These are phyloP conservation scores for Coemansia sp. DNA, from an alignment of 192 early-diverging fungal genomes.

Conservation along the genomic window DNA sequence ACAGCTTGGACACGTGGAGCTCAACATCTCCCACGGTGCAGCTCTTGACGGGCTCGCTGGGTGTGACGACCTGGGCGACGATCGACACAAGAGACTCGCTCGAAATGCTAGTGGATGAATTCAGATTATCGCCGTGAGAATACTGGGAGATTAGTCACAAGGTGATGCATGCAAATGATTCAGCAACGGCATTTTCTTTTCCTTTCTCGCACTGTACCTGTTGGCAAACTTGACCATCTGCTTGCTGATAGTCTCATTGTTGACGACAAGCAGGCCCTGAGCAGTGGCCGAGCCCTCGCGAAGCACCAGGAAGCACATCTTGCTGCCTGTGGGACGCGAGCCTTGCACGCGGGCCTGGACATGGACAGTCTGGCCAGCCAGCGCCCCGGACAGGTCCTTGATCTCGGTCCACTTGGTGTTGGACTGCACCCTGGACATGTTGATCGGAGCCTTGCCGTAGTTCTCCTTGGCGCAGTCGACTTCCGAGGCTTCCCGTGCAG, in stretches of 20 bases:
- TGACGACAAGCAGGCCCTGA: constrained; percentile 80
- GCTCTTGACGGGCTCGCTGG: constrained; percentile 83
- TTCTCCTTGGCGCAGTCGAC: constrained; percentile 79
- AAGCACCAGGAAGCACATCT: constrained; percentile 87
- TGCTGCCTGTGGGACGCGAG: constrained; percentile 78
- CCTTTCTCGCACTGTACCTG: constrained; percentile 57
- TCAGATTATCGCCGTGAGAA: neutral
- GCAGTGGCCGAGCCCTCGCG: constrained; percentile 88
- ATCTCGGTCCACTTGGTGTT: constrained; percentile 70
- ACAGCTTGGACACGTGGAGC: constrained; percentile 76
- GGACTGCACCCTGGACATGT: constrained; percentile 80
- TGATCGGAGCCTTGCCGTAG: constrained; percentile 88
- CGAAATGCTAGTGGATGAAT: constrained; percentile 77
- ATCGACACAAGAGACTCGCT: constrained; percentile 90
- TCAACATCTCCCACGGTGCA: constrained; percentile 96
- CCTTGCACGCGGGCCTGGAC: constrained; percentile 92
- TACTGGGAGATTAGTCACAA: constrained; percentile 8
- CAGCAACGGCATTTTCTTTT: constrained; percentile 13
- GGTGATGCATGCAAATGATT: neutral
- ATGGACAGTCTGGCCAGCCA: constrained; percentile 75
- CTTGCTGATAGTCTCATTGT: constrained; percentile 84
- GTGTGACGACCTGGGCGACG: constrained; percentile 77
- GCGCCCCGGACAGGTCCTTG: constrained; percentile 60
- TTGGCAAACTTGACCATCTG: constrained; percentile 93
- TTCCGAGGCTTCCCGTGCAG: constrained; percentile 57